Evolutionary conservation across 805 yeast genomes (phyloP), one percentile per base, ranked within the genome.

Genomic region (Allodekkera sacchari): DNA sequence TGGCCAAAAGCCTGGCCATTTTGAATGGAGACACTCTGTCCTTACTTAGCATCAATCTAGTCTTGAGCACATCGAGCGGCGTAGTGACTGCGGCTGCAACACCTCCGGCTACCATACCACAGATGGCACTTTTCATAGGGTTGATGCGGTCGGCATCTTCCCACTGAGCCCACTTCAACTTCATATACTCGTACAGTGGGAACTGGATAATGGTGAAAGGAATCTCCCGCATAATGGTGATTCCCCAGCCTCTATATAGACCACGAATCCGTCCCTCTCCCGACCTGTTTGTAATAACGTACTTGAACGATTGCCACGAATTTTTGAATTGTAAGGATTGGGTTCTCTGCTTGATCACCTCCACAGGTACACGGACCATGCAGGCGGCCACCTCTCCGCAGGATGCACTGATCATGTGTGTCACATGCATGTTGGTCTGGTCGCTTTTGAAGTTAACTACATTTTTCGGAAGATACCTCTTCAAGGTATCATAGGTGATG

Each of bases 191-290:
- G 53, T 92, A 92, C 23, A 92, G 57, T 4, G 98, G 98, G 61
- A 88, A 92, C 52, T 92, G 98, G 35, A 92, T 85, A 53, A 88
- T 68, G 0, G 99, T 92, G 60, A 92, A 92, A 4, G 99, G 98
- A 27, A 92, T 89, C 48, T 92, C 99, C 38, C 99, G 68, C 76
- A 88, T 68, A 25, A 92, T 79, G 1, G 99, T 92, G 10, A 94
- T 77, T 15, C 74, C 66, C 87, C 94, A 92, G 6, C 99, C 99
- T 43, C 97, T 67, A 52, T 92, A 92, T 4, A 92, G 63, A 2
- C 95, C 95, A 23, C 69, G 59, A 15, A 82, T 43, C 0, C 76
- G 61, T 3, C 96, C 95, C 55, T 85, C 95, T 1, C 92, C 89
- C 1, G 77, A 64, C 38, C 68, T 59, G 52, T 83, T 82, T 31